Evolutionary conservation across 495 filamentous ascomycete species (phyloP).

Genomic region (Letharia columbiana): DNA sequence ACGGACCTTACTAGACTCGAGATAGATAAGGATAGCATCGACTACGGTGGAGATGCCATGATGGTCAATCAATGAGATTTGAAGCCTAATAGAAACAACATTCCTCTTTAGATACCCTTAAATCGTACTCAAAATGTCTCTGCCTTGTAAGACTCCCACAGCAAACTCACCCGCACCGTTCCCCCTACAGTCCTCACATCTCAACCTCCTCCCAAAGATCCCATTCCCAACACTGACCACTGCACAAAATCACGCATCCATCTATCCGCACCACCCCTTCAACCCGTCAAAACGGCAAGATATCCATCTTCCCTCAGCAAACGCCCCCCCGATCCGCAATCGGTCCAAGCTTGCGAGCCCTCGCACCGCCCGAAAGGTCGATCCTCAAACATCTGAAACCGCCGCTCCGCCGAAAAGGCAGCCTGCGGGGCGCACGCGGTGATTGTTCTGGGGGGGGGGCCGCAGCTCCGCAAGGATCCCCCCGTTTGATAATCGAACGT

Average conservation of each 20-base stretch:
- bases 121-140: not conserved
- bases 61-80: not conserved
- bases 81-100: not conserved
- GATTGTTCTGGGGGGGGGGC: too few species aligned
- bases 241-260: not conserved
- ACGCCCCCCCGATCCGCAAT: not conserved
- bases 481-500: too few species aligned
- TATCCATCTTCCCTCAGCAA: not conserved
- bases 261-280: not conserved
- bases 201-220: not conserved
- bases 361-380: too few species aligned
- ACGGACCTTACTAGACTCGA: not conserved
- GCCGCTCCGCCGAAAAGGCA: not conserved
- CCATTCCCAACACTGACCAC: not conserved
- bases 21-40: not conserved
- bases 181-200: not conserved
- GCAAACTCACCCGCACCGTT: not conserved
- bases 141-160: not conserved
- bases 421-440: too few species aligned
- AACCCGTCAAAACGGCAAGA: not conserved
- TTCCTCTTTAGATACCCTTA: not conserved
- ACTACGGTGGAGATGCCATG: not conserved
- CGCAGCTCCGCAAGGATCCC: too few species aligned
- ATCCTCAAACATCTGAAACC: not conserved
- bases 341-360: slow-evolving; percentile 1